These are phyloP conservation scores for Plenodomus lindquistii DNA, from an alignment of 2,329 filamentous ascomycete genomes.

Conservation along the genomic window DNA sequence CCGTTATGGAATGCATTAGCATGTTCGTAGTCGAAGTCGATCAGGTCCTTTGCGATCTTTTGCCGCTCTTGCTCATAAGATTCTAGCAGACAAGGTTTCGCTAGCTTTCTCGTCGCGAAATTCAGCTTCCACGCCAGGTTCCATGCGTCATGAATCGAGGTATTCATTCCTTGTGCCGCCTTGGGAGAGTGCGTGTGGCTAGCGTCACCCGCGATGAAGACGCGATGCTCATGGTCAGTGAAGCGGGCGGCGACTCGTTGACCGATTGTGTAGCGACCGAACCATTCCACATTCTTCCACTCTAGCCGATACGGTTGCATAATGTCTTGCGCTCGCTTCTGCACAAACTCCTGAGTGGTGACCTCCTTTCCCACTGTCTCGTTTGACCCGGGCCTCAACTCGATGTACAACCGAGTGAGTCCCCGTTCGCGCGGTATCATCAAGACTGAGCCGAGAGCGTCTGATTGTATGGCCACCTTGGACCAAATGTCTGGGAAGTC, in stretches of 20 bases:
- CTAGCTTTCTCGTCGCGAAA: constrained; percentile 44
- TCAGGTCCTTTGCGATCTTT: constrained; percentile 50
- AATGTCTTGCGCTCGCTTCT: constrained; percentile 61
- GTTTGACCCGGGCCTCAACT: constrained; percentile 45
- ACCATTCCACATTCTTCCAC: constrained; percentile 56
- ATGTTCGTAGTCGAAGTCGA: constrained; percentile 53
- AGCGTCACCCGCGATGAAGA: constrained; percentile 57
- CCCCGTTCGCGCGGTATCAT: constrained; percentile 74
- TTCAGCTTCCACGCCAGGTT: constrained; percentile 53
- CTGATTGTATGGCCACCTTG: constrained; percentile 70
- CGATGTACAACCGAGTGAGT: constrained; percentile 67
- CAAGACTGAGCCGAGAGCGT: constrained; percentile 70
- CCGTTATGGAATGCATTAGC: constrained; percentile 61
- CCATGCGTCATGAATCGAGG: constrained; percentile 50
- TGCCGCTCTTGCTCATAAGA: constrained; percentile 49
- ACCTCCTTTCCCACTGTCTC: constrained; percentile 37
- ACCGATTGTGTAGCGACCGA: constrained; percentile 56
- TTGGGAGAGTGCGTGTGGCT: constrained; percentile 49
- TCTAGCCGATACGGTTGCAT: constrained; percentile 51
- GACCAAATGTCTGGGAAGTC: constrained; percentile 77
- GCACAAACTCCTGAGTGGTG: constrained; percentile 68
- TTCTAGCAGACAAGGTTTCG: constrained; percentile 43
- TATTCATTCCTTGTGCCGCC: constrained; percentile 52
- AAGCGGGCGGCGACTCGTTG: constrained; percentile 54
- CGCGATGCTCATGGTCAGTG: constrained; percentile 44